Evolutionary conservation across 176 grass and related monocot genomes (phyloP).

Genomic region (Cocos nucifera): DNA sequence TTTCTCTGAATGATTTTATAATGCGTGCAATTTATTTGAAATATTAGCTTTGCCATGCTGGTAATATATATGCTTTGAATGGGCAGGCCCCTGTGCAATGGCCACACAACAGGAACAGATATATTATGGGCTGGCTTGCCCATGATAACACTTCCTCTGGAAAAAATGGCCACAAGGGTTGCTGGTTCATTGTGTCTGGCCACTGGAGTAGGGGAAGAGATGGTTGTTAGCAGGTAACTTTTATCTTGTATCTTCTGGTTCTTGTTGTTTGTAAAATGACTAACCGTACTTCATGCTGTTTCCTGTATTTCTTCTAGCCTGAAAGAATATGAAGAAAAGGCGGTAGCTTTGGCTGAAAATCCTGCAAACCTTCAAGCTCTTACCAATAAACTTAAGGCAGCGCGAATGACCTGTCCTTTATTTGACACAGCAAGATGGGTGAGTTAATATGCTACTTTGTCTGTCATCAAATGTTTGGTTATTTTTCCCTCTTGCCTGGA

Average conservation of each 20-base stretch:
- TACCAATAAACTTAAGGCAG: slow-evolving; percentile 55
- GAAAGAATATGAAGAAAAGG: slow-evolving; percentile 76
- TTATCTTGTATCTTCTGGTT: background rate
- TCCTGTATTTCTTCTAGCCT: slow-evolving; percentile 29
- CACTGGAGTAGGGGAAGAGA: slow-evolving; percentile 66
- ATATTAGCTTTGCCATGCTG: background rate
- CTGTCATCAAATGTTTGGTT: background rate
- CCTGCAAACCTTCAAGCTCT: slow-evolving; percentile 48
- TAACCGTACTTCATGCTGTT: background rate
- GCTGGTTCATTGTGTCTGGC: slow-evolving; percentile 75
- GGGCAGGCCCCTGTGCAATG: slow-evolving; percentile 76
- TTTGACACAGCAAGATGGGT: slow-evolving; percentile 83
- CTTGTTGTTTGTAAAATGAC: background rate
- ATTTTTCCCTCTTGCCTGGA: background rate
- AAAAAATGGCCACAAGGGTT: slow-evolving; percentile 95
- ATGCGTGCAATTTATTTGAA: slow-evolving; percentile 9
- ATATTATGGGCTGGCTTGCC: slow-evolving; percentile 85
- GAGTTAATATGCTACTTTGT: slow-evolving; percentile 7
- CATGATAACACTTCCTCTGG: slow-evolving; percentile 72
- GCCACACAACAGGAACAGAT: slow-evolving; percentile 81
- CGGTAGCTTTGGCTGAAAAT: slow-evolving; percentile 54
- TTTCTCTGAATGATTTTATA: slow-evolving; percentile 1
- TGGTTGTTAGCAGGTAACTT: slow-evolving; percentile 70
- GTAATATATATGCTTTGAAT: background rate
- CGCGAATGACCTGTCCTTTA: slow-evolving; percentile 65